phyloP scores from a whole-genome alignment of 2,329 filamentous ascomycete genomes.

The Fragosphaeria purpurea region DNA sequence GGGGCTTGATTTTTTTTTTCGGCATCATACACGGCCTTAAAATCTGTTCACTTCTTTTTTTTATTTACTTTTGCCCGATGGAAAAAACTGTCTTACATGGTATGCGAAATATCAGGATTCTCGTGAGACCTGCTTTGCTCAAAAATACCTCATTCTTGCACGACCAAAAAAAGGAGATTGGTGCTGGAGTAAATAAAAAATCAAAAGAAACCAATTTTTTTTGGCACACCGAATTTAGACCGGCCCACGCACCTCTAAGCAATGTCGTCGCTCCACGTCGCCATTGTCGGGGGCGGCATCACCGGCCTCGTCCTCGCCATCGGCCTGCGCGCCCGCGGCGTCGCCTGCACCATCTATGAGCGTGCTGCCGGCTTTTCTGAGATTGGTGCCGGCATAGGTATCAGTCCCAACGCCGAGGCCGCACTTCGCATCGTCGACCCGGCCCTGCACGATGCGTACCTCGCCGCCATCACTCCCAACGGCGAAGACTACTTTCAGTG shows the following conservation, averaged over 20 bases:
- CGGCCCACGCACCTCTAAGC: no score
- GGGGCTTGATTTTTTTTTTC: no score
- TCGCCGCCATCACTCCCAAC: slow-evolving; percentile 26
- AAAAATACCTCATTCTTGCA: no score
- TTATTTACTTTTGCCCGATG: no score
- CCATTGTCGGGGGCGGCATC: slow-evolving; percentile 42
- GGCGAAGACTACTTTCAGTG: slow-evolving; percentile 34
- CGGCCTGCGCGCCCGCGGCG: slow-evolving; percentile 31
- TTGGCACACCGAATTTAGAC: no score
- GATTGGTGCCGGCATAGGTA: slow-evolving; percentile 41
- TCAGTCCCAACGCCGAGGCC: slow-evolving; percentile 39
- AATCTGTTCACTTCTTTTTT: no score
- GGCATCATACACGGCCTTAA: no score
- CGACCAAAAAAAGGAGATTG: no score
- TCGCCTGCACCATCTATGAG: slow-evolving; percentile 38
- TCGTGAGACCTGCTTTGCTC: no score
- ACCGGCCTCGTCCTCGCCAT: slow-evolving; percentile 39
- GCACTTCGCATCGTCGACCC: slow-evolving; percentile 32
- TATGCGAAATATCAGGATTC: no score
- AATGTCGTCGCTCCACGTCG: slow-evolving; percentile 21
- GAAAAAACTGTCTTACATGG: no score
- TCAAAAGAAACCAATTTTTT: no score
- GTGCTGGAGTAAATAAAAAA: not conserved
- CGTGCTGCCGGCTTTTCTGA: slow-evolving; percentile 31
- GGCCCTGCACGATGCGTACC: slow-evolving; percentile 27